Percentiles rank a stretch among this genome's conserved stretches.
Conservation (phyloP, 805 yeast species). For the Candida lessepsii region DNA sequence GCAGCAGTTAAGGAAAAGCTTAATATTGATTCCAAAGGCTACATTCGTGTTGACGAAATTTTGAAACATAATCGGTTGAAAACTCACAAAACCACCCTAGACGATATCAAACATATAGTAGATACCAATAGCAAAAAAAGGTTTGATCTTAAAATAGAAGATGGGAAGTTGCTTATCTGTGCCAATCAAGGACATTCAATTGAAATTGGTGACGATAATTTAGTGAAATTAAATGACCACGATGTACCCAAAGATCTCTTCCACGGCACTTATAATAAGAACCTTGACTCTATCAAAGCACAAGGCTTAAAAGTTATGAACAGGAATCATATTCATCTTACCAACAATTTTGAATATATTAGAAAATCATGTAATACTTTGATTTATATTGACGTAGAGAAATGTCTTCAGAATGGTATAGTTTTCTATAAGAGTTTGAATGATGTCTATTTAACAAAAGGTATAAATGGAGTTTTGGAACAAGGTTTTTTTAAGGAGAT, state of each 20-base stretch:
- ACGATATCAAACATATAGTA: constrained; percentile 63
- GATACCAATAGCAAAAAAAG: constrained; percentile 67
- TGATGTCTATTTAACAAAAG: constrained; percentile 46
- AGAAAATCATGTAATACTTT: constrained; percentile 55
- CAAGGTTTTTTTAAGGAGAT: not conserved
- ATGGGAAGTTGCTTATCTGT: constrained; percentile 47
- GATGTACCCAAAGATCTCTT: constrained; percentile 56
- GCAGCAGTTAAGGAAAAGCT: constrained; percentile 72
- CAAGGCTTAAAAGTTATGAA: constrained; percentile 64
- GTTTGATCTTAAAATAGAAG: constrained; percentile 47
- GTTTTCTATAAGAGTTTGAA: constrained; percentile 64
- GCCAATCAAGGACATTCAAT: constrained; percentile 95
- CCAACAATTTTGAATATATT: constrained; percentile 74
- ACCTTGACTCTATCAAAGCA: constrained; percentile 46
- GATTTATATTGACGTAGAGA: constrained; percentile 59
- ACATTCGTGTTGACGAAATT: constrained; percentile 51
- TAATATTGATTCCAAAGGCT: constrained; percentile 66
- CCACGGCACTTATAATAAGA: constrained; percentile 72
- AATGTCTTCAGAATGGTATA: constrained; percentile 44
- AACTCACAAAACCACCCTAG: constrained; percentile 50
- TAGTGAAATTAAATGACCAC: constrained; percentile 22
- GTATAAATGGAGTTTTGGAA: constrained; percentile 11
- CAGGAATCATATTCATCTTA: constrained; percentile 85
- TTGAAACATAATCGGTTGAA: constrained; percentile 59
- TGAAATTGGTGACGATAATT: constrained; percentile 38